phyloP scores from a whole-genome alignment of 768 basidiomycete species.

The Candolleomyces efflorescens region DNA sequence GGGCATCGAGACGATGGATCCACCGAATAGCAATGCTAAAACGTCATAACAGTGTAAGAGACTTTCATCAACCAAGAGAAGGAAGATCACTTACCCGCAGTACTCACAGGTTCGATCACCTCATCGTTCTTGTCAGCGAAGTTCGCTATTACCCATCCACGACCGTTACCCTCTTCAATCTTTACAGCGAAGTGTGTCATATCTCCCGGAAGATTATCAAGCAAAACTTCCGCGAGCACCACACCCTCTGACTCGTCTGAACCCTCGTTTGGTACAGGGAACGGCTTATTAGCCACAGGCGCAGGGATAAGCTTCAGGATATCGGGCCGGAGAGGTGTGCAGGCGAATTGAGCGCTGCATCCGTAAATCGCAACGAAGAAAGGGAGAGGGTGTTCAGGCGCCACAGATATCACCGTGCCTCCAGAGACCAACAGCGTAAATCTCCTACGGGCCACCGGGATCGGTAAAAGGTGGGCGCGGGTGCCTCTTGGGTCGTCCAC shows the following conservation, averaged over 20 bases:
- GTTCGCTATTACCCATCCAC: constrained; percentile 61
- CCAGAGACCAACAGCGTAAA: constrained; percentile 58
- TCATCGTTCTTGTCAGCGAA: constrained; percentile 35
- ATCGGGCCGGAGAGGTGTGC: constrained; percentile 38
- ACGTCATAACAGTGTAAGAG: constrained; percentile 9
- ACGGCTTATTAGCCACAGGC: constrained; percentile 46
- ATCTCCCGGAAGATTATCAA: constrained; percentile 19
- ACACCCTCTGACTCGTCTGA: constrained; percentile 73
- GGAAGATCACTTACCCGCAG: constrained; percentile 39
- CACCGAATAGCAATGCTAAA: constrained; percentile 38
- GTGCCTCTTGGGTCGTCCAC: constrained; percentile 39
- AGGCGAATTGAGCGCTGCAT: constrained; percentile 38
- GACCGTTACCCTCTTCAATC: constrained; percentile 44
- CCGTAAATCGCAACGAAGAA: constrained; percentile 44
- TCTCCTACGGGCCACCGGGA: constrained; percentile 17
- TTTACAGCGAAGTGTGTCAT: constrained; percentile 48
- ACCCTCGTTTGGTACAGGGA: constrained; percentile 67
- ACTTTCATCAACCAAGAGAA: not conserved
- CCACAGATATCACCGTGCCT: constrained; percentile 48
- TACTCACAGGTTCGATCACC: constrained; percentile 23
- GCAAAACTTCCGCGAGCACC: constrained; percentile 54
- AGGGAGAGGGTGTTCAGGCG: constrained; percentile 43
- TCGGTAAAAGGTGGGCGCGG: constrained; percentile 50
- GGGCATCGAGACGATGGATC: constrained; percentile 29
- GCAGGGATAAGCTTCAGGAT: constrained; percentile 61